phyloP scores from a whole-genome alignment of 805 yeast species.

The Saccharomycopsis vini region DNA sequence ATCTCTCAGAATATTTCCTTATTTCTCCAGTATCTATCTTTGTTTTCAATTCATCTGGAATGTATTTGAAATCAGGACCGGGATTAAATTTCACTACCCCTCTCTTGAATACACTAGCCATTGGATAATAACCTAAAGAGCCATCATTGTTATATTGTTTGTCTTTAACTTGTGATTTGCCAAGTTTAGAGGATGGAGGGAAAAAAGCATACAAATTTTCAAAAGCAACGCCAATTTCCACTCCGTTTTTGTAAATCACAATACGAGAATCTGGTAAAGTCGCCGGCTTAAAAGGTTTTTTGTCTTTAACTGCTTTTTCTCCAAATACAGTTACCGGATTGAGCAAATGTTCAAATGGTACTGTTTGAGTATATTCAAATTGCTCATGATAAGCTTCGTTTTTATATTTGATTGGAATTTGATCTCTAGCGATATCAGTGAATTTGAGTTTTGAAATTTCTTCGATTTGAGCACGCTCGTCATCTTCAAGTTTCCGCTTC shows the following conservation, averaged over 20 bases:
- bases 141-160: conserved; percentile 62
- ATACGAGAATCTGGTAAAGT: conserved; percentile 49
- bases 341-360: conserved; percentile 62
- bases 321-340: conserved; percentile 68
- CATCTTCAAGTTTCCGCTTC: conserved; percentile 11
- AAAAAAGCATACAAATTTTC: conserved; percentile 62
- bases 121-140: conserved; percentile 82
- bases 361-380: conserved; percentile 65
- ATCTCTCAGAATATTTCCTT: conserved; percentile 49
- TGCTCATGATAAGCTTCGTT: conserved; percentile 75
- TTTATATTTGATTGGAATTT: conserved; percentile 78
- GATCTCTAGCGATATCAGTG: conserved; percentile 61
- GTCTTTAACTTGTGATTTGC: conserved; percentile 10
- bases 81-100: conserved; percentile 69
- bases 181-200: conserved; percentile 57
- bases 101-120: conserved; percentile 70
- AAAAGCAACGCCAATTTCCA: conserved; percentile 53
- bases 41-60: conserved; percentile 30
- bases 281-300: conserved; percentile 38
- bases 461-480: conserved; percentile 12
- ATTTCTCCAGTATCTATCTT: conserved; percentile 24
- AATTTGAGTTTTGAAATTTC: conserved; percentile 21
- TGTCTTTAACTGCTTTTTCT: conserved; percentile 52
- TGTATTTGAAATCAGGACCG: conserved; percentile 50
- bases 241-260: conserved; percentile 71